A percentile compares a stretch with the other conserved stretches of the same genome.
phyloP scores from a whole-genome alignment of 345 rosid species.

The Hibiscus mutabilis region DNA sequence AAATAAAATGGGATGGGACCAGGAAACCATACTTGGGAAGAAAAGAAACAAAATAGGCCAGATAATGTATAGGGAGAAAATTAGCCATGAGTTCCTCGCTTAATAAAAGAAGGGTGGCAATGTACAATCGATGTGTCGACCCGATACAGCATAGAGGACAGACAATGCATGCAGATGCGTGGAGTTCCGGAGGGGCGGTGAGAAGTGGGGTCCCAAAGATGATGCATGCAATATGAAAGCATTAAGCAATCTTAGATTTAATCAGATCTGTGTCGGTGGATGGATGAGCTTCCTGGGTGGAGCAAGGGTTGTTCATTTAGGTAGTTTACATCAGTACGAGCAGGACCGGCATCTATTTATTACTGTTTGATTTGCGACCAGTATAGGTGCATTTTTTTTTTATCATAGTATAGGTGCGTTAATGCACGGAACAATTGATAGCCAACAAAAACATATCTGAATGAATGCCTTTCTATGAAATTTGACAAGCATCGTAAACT shows the following conservation, averaged over 20 bases:
- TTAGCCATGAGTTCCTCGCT: neutral
- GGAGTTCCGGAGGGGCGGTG: neutral
- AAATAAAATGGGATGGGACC: neutral
- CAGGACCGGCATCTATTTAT: neutral
- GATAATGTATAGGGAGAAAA: neutral
- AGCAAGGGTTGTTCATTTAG: neutral
- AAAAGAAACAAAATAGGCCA: neutral
- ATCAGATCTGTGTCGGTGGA: constrained; percentile 2
- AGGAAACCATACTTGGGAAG: neutral
- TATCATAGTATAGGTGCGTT: no score
- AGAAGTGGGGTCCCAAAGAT: neutral
- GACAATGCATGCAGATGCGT: neutral
- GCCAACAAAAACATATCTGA: neutral
- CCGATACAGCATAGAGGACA: neutral
- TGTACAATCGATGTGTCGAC: neutral
- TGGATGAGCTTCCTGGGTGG: neutral
- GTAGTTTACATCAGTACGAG: neutral
- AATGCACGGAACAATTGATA: no score
- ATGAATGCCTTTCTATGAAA: neutral
- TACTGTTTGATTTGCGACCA: neutral
- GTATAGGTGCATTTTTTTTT: no score
- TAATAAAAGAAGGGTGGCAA: neutral
- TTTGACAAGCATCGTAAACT: no score
- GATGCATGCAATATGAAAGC: neutral
- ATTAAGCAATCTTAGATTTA: neutral